phyloP scores from a whole-genome alignment of 805 yeast species.

The Brettanomyces nanus region DNA sequence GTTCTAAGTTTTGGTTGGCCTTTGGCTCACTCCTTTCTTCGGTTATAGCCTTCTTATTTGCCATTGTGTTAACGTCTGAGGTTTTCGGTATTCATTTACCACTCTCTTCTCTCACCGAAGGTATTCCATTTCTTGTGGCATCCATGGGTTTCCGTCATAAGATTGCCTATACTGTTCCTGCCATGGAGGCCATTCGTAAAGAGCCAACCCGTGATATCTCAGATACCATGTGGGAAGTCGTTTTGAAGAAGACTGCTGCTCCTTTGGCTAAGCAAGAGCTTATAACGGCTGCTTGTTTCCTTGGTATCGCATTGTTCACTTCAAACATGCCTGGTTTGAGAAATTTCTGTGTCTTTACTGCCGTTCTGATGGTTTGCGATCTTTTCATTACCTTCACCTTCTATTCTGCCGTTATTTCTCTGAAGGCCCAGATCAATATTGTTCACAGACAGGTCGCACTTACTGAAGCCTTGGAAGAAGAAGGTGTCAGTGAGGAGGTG shows the following conservation, averaged over 20 bases:
- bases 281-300: constrained; percentile 62
- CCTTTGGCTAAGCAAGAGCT: constrained; percentile 68
- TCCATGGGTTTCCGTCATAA: constrained; percentile 89
- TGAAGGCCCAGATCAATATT: constrained; percentile 81
- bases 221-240: constrained; percentile 24
- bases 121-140: constrained; percentile 87
- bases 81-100: constrained; percentile 56
- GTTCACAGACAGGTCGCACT: constrained; percentile 76
- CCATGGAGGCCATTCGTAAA: constrained; percentile 33
- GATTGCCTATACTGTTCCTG: constrained; percentile 57
- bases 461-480: constrained; percentile 81
- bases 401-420: constrained; percentile 72
- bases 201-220: constrained; percentile 22
- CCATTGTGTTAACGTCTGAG: constrained; percentile 54
- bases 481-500: constrained; percentile 68
- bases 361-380: constrained; percentile 65
- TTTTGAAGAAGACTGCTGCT: constrained; percentile 30
- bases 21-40: constrained; percentile 72
- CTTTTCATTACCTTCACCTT: constrained; percentile 68
- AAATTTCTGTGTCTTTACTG: constrained; percentile 72
- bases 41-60: constrained; percentile 75
- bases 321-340: constrained; percentile 63
- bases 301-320: constrained; percentile 58
- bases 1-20: constrained; percentile 84
- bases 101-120: constrained; percentile 72